Evolutionary conservation across 2,329 filamentous ascomycete species (phyloP).

Genomic region (Arthrobotrys iridis): DNA sequence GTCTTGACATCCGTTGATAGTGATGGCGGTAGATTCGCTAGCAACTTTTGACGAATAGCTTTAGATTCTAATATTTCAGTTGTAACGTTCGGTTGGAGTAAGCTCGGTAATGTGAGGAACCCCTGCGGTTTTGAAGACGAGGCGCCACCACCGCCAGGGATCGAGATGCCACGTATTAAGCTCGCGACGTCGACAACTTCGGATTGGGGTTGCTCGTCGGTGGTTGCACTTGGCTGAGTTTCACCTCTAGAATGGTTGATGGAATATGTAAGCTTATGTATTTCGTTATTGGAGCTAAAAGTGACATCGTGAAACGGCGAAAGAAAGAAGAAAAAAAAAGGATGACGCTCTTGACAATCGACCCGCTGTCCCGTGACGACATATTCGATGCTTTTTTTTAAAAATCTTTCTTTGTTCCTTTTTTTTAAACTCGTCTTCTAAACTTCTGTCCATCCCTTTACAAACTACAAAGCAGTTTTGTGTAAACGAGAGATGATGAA

Average conservation of each 20-base stretch:
- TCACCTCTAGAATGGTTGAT: slow-evolving; percentile 44
- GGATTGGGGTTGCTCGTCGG: slow-evolving; percentile 24
- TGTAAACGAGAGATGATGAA: slow-evolving; percentile 5
- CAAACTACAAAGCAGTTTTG: slow-evolving; percentile 22
- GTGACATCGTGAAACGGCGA: slow-evolving; percentile 29
- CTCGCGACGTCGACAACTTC: slow-evolving; percentile 28
- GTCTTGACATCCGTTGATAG: slow-evolving; percentile 79
- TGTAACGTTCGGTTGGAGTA: slow-evolving; percentile 80
- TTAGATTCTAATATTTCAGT: slow-evolving; percentile 75
- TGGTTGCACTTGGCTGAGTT: slow-evolving; percentile 11
- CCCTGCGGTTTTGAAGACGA: slow-evolving; percentile 71
- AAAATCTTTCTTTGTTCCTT: not conserved
- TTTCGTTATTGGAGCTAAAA: slow-evolving; percentile 47
- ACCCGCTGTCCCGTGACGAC: not conserved
- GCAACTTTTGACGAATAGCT: slow-evolving; percentile 69
- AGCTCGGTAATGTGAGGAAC: slow-evolving; percentile 86
- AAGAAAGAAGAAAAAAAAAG: slow-evolving; percentile 12
- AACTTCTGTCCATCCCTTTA: not conserved
- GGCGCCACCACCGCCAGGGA: slow-evolving; percentile 62
- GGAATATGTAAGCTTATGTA: slow-evolving; percentile 49
- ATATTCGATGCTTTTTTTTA: not conserved
- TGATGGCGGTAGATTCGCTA: slow-evolving; percentile 79
- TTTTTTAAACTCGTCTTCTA: not conserved
- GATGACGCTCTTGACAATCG: not conserved
- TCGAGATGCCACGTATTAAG: slow-evolving; percentile 55